A percentile compares a stretch with the other conserved stretches of the same genome.
These are phyloP conservation scores for Heliamphora pulchella DNA, from an alignment of 179 eudicot species.

Conservation along the genomic window DNA sequence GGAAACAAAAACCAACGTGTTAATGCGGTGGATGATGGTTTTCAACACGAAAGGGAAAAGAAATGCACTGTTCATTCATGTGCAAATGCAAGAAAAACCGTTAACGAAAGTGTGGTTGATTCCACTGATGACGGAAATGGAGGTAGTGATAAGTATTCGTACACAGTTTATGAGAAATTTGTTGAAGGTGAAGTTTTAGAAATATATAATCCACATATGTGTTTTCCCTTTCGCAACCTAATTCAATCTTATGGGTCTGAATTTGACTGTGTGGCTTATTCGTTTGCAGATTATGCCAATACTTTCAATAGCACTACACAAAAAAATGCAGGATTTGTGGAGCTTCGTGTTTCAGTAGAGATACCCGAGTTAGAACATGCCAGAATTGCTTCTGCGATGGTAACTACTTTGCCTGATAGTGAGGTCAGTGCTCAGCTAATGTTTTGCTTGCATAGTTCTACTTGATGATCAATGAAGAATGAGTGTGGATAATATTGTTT, in stretches of 20 bases:
- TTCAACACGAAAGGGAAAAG: no score
- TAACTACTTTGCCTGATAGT: conserved; percentile 14
- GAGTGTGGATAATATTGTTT: neutral
- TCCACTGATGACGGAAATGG: neutral
- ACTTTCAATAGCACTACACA: conserved; percentile 10
- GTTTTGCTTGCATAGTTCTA: neutral
- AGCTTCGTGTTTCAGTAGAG: conserved; percentile 17
- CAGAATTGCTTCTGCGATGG: conserved; percentile 17
- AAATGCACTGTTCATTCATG: no score
- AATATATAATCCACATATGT: neutral
- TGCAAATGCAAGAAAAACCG: no score
- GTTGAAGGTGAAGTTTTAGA: conserved; percentile 16
- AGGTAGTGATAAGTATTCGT: neutral
- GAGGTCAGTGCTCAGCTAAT: conserved; percentile 29
- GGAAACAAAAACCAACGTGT: conserved; percentile 18
- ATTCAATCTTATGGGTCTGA: neutral
- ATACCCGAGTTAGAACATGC: conserved; percentile 16
- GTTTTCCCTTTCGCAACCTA: neutral
- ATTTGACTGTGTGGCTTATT: neutral
- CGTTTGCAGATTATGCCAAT: conserved; percentile 20
- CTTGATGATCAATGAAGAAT: neutral
- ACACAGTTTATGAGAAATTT: conserved; percentile 15
- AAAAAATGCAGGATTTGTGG: conserved; percentile 22
- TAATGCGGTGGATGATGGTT: conserved; percentile 1
- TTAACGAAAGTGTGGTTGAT: no score